Percentiles rank a stretch among this genome's conserved stretches.
These are phyloP conservation scores for Talaromyces sp. DNA, from an alignment of 2,329 filamentous ascomycete species.

Conservation along the genomic window DNA sequence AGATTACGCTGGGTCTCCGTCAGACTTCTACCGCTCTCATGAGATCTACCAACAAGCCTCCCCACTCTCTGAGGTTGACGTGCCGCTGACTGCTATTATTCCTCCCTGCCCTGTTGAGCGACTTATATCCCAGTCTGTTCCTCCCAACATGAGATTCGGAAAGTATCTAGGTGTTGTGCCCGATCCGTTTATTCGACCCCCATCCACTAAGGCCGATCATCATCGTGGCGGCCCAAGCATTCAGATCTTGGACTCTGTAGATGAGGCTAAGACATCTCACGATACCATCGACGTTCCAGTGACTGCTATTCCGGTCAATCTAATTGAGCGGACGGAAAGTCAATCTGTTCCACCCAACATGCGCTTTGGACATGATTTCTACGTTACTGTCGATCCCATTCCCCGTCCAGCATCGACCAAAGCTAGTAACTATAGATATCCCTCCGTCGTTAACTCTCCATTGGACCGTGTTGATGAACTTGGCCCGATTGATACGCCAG, in stretches of 20 bases:
- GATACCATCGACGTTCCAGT: slow-evolving; percentile 82
- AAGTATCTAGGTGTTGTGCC: slow-evolving; percentile 31
- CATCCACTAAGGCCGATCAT: slow-evolving; percentile 39
- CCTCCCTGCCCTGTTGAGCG: slow-evolving; percentile 67
- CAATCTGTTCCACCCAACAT: slow-evolving; percentile 94
- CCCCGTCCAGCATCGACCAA: slow-evolving; percentile 21
- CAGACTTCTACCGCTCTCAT: slow-evolving; percentile 52
- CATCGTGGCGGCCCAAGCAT: slow-evolving; percentile 27
- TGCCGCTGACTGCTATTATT: slow-evolving; percentile 71
- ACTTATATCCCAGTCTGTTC: slow-evolving; percentile 81
- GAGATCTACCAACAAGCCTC: slow-evolving; percentile 61
- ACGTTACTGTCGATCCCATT: slow-evolving; percentile 19
- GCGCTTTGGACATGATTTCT: slow-evolving; percentile 58
- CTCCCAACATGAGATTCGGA: slow-evolving; percentile 87
- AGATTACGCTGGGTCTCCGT: slow-evolving; percentile 51
- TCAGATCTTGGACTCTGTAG: neutral
- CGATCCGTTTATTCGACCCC: slow-evolving; percentile 11
- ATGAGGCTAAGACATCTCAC: too few species aligned
- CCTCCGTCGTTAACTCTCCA: too few species aligned
- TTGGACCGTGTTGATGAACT: slow-evolving; percentile 27
- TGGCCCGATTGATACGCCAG: slow-evolving; percentile 29
- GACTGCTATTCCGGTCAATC: slow-evolving; percentile 65
- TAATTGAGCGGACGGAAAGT: slow-evolving; percentile 70
- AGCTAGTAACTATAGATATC: slow-evolving; percentile 13
- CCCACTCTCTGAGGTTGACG: slow-evolving; percentile 85